Base-by-base conservation (phyloP, 345 rosid genomes). In the Hirschfeldia incana region DNA sequence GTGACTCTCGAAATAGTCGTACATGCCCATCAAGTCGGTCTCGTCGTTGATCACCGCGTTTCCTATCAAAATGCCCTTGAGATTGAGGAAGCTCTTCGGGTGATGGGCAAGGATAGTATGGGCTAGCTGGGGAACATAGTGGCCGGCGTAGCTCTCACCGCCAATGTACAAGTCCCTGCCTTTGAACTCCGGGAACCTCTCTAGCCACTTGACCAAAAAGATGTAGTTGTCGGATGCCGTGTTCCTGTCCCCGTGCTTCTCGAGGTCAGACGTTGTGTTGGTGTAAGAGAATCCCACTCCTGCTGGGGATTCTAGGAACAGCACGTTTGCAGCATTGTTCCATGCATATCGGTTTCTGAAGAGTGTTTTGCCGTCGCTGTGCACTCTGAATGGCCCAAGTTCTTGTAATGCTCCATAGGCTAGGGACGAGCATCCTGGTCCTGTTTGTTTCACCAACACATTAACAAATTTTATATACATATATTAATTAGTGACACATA, bases 101-200 rank as follows among this genome's bases (percentile, higher is more conserved):
- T 84, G 84, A 33, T 89, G 87, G 72, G 60, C 6, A 16, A 90
- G 88, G 80, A 94, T 86, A 61, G 86, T 78, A 32, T 87, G 89
- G 4, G 95, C 92, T 60, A 94, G 90, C 33, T 92, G 97, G 46
- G 98, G 94, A 4, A 88, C 94, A 74, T 89, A 92, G 78, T 94
- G 97, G 0, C 97, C 97, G 0, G 97, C 97, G 57, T 94, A 92
- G 82, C 98, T 92, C 82, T 94, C 97, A 0, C 97, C 98, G n/a
- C 97, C 39, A 6, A 94, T 85, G 76, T 88, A 94, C 27, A 94
- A 84, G 0, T 89, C 92, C 58, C 94, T 83, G 67, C 72, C 82
- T 79, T 84, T 89, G 78, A 86, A 91, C 76, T 91, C 97, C 0
- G 98, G 97, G 78, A 92, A 94, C 69, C 97, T 89, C 83, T 86